Evolutionary conservation across 176 grass and related monocot species (phyloP).

Genomic region (Juncus inflexus): DNA sequence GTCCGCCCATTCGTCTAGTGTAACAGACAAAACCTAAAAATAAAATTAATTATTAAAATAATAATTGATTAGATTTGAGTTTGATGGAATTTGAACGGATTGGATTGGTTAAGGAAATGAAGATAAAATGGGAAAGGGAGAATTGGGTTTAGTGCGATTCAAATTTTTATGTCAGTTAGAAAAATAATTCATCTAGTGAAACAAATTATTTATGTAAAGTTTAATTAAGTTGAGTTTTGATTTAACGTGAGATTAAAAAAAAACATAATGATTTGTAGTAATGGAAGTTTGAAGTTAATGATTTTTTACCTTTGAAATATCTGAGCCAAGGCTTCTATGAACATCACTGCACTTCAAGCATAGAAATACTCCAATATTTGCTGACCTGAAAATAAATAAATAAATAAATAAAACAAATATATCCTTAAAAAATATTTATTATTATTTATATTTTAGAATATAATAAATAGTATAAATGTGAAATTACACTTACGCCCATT

Average conservation of each 20-base stretch:
- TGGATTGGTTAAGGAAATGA: background rate
- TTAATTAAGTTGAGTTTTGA: too few relatives aligned
- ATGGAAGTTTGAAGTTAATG: too few relatives aligned
- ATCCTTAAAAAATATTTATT: slow-evolving; percentile 1
- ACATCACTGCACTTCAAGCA: slow-evolving; percentile 99
- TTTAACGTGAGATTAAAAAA: background rate
- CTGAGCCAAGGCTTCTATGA: slow-evolving; percentile 83
- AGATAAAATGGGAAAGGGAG: background rate
- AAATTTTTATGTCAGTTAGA: too few relatives aligned
- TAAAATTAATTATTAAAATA: background rate
- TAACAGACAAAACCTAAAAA: slow-evolving; percentile 78
- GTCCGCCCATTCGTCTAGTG: slow-evolving; percentile 94
- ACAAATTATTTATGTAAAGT: too few relatives aligned
- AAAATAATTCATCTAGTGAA: too few relatives aligned
- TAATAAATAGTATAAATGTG: slow-evolving; percentile 21
- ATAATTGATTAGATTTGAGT: too few relatives aligned
- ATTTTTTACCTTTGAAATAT: slow-evolving; percentile 74
- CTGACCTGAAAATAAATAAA: slow-evolving; percentile 57
- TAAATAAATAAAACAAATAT: slow-evolving; percentile 21
- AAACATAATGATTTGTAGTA: slow-evolving; percentile 19
- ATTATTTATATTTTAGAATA: background rate
- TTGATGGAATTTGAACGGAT: too few relatives aligned
- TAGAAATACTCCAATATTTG: slow-evolving; percentile 94
- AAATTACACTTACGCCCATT: slow-evolving; percentile 83
- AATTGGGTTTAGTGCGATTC: too few relatives aligned